Evolutionary conservation across 208 protist genomes (phyloP).

Genomic region (Trypanosoma caninum): DNA sequence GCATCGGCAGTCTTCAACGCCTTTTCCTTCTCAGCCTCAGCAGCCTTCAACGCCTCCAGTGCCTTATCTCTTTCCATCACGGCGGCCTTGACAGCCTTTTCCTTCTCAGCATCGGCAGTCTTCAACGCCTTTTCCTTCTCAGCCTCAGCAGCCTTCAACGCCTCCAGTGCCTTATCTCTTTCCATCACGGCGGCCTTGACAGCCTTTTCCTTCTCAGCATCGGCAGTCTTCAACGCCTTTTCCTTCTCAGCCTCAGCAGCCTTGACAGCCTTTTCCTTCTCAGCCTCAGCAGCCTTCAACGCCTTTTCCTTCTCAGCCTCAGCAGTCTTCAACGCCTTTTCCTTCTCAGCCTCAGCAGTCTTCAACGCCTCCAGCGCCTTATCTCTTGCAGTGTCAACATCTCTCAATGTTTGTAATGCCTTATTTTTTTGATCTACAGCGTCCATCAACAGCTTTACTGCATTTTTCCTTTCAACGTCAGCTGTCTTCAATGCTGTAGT

Average conservation of each 20-base stretch:
- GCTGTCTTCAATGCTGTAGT: background rate
- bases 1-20: background rate
- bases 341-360: slow-evolving; percentile 11
- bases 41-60: background rate
- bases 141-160: background rate
- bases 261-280: no score
- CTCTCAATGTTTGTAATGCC: background rate
- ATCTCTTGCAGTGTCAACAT: slow-evolving; percentile 1
- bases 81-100: background rate
- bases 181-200: no score
- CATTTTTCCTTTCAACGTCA: background rate
- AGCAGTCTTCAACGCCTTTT: background rate
- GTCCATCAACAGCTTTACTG: background rate
- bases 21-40: background rate
- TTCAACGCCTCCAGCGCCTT: background rate
- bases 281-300: background rate
- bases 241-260: background rate
- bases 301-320: background rate
- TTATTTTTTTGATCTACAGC: slow-evolving; percentile 10
- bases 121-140: no score
- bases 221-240: no score
- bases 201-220: background rate
- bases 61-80: background rate
- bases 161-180: no score
- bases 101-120: background rate